Evolutionary conservation across 371 early-diverging fungal species (phyloP), one percentile per base, ranked within the genome.

Genomic region (Mucor racemosus): DNA sequence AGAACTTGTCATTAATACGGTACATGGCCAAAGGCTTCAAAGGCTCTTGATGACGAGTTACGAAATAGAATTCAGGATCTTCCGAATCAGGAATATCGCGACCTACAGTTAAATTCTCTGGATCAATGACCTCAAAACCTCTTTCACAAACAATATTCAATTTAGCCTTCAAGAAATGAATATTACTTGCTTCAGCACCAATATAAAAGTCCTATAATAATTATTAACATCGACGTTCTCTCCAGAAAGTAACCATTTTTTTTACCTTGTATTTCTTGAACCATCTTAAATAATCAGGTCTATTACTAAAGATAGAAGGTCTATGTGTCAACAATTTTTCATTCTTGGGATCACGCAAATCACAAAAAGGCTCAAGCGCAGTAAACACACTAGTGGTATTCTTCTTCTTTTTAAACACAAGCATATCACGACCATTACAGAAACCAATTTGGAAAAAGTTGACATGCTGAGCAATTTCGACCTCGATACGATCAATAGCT

Each of bases 111-210:
- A 92, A 76, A 7, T 91, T 88, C n/a, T 90, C 87, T 44, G 91
- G 78, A 67, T 94, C 91, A 21, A 95, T 91, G 38, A 95, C 83
- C 72, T 95, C 94, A 70, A 95, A 95, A 5, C 95, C 94, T 64
- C 90, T 87, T 35, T 84, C 84, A 64, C 94, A 93, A 0, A 94
- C 94, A n/a, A 95, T 87, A 66, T 90, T 91, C 62, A 95, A 76
- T 66, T 89, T 91, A 13, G 90, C 79, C 42, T 86, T 86, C 65
- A 94, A 76, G 67, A 91, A 92, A 67, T 92, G 90, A 64, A 95
- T 80, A 39, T 89, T 88, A 41, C 79, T 85, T 6, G 92, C 83
- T 67, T 94, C 94, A 6, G 91, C 86, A 15, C 93, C 92, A 66
- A 95, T 88, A 72, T 95, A 94, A 64, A 92, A 92, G 64, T 94